phyloP scores from a whole-genome alignment of 345 rosid species.

The Brassica carinata region DNA sequence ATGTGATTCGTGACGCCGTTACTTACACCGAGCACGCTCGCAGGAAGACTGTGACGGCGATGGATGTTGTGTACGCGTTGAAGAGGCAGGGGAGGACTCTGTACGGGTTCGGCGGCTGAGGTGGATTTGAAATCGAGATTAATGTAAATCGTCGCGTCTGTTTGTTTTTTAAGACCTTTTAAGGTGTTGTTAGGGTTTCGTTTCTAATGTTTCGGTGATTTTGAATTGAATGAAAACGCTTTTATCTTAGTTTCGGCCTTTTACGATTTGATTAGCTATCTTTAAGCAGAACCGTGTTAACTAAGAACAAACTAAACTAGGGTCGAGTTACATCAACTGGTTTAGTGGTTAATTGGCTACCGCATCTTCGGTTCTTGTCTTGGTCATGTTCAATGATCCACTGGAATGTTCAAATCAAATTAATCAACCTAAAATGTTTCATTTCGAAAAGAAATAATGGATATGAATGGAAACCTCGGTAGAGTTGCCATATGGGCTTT shows the following conservation, averaged over 20 bases:
- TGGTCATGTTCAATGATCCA: too few relatives aligned
- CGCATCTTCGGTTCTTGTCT: too few relatives aligned
- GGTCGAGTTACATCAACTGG: too few relatives aligned
- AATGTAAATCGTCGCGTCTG: background rate
- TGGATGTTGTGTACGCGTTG: constrained; percentile 46
- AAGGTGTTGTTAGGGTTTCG: background rate
- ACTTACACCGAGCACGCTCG: constrained; percentile 48
- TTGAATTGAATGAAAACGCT: background rate
- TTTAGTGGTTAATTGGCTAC: too few relatives aligned
- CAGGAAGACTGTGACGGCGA: constrained; percentile 42
- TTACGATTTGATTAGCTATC: background rate
- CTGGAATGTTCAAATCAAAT: too few relatives aligned
- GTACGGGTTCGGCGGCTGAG: constrained; percentile 41
- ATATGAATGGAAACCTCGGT: background rate
- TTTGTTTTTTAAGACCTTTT: background rate
- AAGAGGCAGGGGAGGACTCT: constrained; percentile 44
- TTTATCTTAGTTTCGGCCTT: too few relatives aligned
- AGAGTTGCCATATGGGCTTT: background rate
- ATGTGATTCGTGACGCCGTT: constrained; percentile 48
- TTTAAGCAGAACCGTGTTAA: background rate
- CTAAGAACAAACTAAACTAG: background rate
- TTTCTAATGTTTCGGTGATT: background rate
- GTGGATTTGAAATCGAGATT: background rate
- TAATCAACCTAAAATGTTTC: too few relatives aligned
- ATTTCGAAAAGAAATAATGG: background rate